Evolutionary conservation across 148 eudicot species (phyloP).

Genomic region (Vaccinium myrtillus): DNA sequence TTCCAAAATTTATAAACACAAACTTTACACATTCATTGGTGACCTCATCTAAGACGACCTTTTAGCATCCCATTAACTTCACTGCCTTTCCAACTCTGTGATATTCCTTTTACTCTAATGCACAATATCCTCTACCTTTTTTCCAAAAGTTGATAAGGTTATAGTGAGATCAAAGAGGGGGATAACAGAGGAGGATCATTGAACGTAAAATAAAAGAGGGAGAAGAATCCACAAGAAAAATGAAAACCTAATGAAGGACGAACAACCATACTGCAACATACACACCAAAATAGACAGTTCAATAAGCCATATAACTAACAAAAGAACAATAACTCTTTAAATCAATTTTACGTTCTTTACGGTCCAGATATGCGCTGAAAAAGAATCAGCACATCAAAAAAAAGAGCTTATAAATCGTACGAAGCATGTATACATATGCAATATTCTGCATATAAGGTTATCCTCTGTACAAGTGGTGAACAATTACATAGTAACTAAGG

Average conservation of each 20-base stretch:
- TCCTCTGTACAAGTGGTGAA: background rate
- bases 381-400: background rate
- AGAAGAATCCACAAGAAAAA: background rate
- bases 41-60: slow-evolving; percentile 1
- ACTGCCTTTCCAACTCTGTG: background rate
- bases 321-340: background rate
- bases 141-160: background rate
- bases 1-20: background rate
- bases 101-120: background rate
- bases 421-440: background rate
- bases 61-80: background rate
- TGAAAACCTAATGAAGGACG: background rate
- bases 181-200: background rate
- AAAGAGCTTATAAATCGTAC: background rate
- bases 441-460: background rate
- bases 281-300: background rate
- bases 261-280: background rate
- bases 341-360: background rate
- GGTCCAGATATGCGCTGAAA: background rate
- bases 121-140: background rate
- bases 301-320: background rate
- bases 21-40: background rate
- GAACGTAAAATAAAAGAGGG: background rate
- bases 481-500: background rate
- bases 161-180: background rate